A percentile compares a stretch with the other conserved stretches of the same genome.
These are phyloP conservation scores for Ogataea neopini DNA, from an alignment of 805 yeast genomes.

Conservation along the genomic window DNA sequence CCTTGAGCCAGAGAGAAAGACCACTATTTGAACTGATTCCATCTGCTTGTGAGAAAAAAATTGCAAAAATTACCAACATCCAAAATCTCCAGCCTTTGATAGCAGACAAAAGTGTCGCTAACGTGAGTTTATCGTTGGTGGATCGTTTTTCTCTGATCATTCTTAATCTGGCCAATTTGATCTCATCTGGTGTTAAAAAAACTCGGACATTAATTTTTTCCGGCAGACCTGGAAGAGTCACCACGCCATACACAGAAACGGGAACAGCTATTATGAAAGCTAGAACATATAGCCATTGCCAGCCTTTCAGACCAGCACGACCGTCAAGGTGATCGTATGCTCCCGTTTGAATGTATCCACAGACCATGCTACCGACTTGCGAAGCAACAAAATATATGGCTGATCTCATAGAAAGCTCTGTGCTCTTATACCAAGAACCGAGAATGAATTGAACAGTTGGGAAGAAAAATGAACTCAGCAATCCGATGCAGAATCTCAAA, in stretches of 20 bases:
- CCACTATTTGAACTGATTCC: conserved; percentile 33
- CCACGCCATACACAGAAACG: conserved; percentile 44
- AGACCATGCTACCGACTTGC: conserved; percentile 56
- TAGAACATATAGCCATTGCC: conserved; percentile 70
- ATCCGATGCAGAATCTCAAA: conserved; percentile 56
- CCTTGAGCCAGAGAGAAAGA: conserved; percentile 24
- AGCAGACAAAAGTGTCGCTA: neutral
- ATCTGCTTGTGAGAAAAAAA: conserved; percentile 37
- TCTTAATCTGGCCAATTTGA: conserved; percentile 1
- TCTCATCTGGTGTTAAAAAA: neutral
- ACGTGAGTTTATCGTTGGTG: conserved; percentile 3
- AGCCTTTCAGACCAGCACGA: conserved; percentile 51
- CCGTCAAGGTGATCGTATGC: conserved; percentile 49
- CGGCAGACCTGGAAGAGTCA: conserved; percentile 56
- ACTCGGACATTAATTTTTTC: neutral
- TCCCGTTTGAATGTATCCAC: conserved; percentile 61
- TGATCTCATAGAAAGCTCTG: conserved; percentile 58
- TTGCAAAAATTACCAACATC: conserved; percentile 22
- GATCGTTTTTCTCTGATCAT: conserved; percentile 3
- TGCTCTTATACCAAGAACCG: conserved; percentile 56
- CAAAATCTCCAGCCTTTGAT: conserved; percentile 6
- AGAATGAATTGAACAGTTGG: conserved; percentile 41
- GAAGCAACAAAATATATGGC: conserved; percentile 63
- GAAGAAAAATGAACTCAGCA: conserved; percentile 52
- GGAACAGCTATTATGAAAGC: conserved; percentile 59